Evolutionary conservation across 768 basidiomycete genomes (phyloP).

Genomic region (Termitomyces eurrhizus): DNA sequence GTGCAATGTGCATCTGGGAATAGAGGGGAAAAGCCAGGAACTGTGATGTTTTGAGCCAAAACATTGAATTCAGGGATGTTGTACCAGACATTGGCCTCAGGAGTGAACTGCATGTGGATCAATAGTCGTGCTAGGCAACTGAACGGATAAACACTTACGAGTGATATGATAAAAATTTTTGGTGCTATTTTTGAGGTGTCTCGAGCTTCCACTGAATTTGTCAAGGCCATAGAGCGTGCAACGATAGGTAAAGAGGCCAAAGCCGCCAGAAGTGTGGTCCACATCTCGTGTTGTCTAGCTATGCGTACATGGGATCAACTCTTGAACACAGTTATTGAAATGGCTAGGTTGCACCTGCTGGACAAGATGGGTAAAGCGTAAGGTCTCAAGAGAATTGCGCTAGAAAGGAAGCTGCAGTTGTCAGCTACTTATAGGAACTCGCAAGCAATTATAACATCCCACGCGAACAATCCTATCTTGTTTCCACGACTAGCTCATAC

Average conservation of each 20-base stretch:
- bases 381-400: not conserved
- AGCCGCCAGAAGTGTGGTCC: not conserved
- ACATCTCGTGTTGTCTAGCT: not conserved
- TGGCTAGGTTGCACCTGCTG: not conserved
- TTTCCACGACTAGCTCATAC: not conserved
- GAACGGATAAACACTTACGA: not conserved
- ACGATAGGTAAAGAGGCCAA: not conserved
- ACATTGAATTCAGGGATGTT: not conserved
- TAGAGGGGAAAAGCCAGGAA: not conserved
- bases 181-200: not conserved
- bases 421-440: not conserved
- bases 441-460: not conserved
- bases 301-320: not conserved
- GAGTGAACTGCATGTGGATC: not conserved
- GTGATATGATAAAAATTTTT: not conserved
- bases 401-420: not conserved
- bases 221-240: not conserved
- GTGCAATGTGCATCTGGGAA: conserved; percentile 1
- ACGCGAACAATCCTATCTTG: not conserved
- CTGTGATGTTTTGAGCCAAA: not conserved
- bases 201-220: not conserved
- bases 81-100: not conserved
- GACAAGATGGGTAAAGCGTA: too few species aligned
- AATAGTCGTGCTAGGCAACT: not conserved
- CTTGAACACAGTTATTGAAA: not conserved